phyloP scores from a whole-genome alignment of 2,329 filamentous ascomycete species.

The Fusarium chuoi region DNA sequence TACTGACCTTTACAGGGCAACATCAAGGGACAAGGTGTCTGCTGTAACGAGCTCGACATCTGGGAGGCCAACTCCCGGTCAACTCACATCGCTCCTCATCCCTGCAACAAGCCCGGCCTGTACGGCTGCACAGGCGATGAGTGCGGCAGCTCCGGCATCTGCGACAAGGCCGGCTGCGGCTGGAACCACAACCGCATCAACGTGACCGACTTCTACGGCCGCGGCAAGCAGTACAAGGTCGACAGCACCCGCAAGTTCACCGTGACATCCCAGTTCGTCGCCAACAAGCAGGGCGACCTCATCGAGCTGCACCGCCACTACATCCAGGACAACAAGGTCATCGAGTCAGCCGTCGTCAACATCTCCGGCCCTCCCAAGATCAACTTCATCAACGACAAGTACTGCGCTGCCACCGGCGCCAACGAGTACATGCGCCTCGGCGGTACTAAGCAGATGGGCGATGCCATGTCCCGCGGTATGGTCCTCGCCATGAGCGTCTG shows the following conservation, averaged over 20 bases:
- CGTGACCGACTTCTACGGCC: constrained; percentile 49
- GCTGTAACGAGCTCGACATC: constrained; percentile 67
- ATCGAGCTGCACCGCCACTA: constrained; percentile 59
- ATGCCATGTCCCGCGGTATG: constrained; percentile 59
- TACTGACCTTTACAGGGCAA: constrained; percentile 28
- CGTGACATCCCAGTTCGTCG: constrained; percentile 63
- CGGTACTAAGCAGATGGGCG: constrained; percentile 57
- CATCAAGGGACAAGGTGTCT: constrained; percentile 48
- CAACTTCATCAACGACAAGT: constrained; percentile 51
- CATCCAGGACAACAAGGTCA: constrained; percentile 51
- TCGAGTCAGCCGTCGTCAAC: constrained; percentile 34
- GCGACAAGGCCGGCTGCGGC: constrained; percentile 57
- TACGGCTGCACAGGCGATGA: constrained; percentile 57
- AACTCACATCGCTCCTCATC: constrained; percentile 59
- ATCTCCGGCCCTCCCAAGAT: constrained; percentile 44
- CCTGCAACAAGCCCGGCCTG: constrained; percentile 57
- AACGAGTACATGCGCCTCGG: constrained; percentile 51
- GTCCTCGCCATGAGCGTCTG: constrained; percentile 64
- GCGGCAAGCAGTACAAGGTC: constrained; percentile 43
- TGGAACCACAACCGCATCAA: constrained; percentile 54
- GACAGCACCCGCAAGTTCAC: constrained; percentile 53
- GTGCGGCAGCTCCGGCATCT: constrained; percentile 53
- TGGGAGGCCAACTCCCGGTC: constrained; percentile 63
- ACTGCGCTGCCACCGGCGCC: constrained; percentile 48
- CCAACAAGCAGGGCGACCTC: constrained; percentile 54